Percentiles rank a stretch among this genome's conserved stretches.
These are phyloP conservation scores for Saturnispora sanitii DNA, from an alignment of 805 yeast species.

Conservation along the genomic window DNA sequence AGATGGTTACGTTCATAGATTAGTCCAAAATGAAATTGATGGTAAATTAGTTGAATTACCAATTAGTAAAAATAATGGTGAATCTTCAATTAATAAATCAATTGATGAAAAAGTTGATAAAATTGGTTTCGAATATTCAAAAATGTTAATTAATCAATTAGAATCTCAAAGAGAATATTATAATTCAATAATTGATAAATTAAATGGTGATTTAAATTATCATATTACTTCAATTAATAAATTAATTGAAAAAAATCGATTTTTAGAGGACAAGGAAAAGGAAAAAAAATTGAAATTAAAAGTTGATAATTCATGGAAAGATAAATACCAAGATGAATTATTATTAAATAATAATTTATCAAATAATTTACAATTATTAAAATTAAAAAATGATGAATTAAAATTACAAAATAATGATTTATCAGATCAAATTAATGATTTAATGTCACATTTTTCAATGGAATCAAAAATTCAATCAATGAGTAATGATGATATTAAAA, in stretches of 20 bases:
- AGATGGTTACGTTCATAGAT: conserved; percentile 79
- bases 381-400: conserved; percentile 21
- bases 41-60: conserved; percentile 82
- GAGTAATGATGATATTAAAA: neutral
- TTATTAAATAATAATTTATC: conserved; percentile 33
- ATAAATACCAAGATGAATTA: conserved; percentile 38
- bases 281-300: conserved; percentile 12
- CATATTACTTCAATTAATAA: conserved; percentile 13
- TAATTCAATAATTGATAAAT: conserved; percentile 40
- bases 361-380: conserved; percentile 30
- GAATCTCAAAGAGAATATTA: conserved; percentile 82
- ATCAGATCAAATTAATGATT: neutral
- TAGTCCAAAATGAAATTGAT: conserved; percentile 75
- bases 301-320: conserved; percentile 15
- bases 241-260: conserved; percentile 21
- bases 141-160: conserved; percentile 65
- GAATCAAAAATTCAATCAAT: neutral
- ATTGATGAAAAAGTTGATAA: conserved; percentile 40
- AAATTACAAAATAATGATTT: neutral
- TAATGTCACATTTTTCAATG: neutral
- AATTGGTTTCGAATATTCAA: conserved; percentile 70
- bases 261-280: conserved; percentile 14
- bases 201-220: conserved; percentile 15
- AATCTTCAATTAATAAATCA: conserved; percentile 10
- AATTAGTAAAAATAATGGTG: conserved; percentile 22